These are phyloP conservation scores for barley (Hordeum vulgare) DNA, from an alignment of 176 grass and related monocot genomes.

Conservation along the genomic window MorexV3_pseudomolecules_assembly NC_058522.1:413657169-413657668, in stretches of 20 bases:
- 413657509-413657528: conserved; percentile 22
- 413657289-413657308: conserved; percentile 15
- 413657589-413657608: not conserved
- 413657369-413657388: not conserved
- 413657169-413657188: not conserved
- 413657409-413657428: conserved; percentile 4
- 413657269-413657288: conserved; percentile 6
- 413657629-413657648: conserved; percentile 45
- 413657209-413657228: conserved; percentile 33
- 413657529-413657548: conserved; percentile 11
- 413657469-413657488: not conserved
- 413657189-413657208: not conserved
- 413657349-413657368: not conserved
- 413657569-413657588: conserved; percentile 30
- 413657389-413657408: not conserved
- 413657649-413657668: conserved; percentile 12
- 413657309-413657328: not conserved
- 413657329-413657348: not conserved
- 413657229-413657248: conserved; percentile 10
- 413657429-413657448: conserved; percentile 31
- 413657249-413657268: not conserved
- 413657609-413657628: conserved; percentile 26
- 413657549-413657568: conserved; percentile 18
- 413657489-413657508: conserved; percentile 29
- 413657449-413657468: conserved; percentile 23